Evolutionary conservation across 1,284 basidiomycete genomes (phyloP).

Genomic region (Caloboletus firmus): DNA sequence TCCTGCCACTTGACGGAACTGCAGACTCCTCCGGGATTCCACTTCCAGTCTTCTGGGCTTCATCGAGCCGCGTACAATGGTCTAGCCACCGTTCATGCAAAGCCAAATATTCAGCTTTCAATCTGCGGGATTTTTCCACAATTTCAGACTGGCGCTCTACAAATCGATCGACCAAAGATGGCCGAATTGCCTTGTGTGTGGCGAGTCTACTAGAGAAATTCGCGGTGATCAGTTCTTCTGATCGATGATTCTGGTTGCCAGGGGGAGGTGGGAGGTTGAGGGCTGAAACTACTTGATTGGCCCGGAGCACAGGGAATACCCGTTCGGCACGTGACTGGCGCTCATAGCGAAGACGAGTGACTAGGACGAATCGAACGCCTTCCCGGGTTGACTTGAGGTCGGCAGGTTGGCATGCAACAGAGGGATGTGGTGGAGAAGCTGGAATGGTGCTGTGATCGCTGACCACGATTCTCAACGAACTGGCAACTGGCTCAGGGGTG

Average conservation of each 20-base stretch:
- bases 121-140: slow-evolving; percentile 52
- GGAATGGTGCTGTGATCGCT: slow-evolving; percentile 30
- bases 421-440: slow-evolving; percentile 6
- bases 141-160: slow-evolving; percentile 50
- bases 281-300: slow-evolving; percentile 51
- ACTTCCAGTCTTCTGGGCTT: slow-evolving; percentile 30
- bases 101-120: slow-evolving; percentile 67
- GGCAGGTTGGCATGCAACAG: slow-evolving; percentile 14
- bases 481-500: slow-evolving; percentile 9
- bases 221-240: slow-evolving; percentile 47
- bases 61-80: slow-evolving; percentile 70
- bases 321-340: slow-evolving; percentile 59
- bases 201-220: slow-evolving; percentile 39
- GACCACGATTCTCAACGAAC: slow-evolving; percentile 32
- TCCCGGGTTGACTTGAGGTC: slow-evolving; percentile 52
- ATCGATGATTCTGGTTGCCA: slow-evolving; percentile 36
- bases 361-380: slow-evolving; percentile 59
- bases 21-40: slow-evolving; percentile 39
- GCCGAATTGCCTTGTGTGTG: slow-evolving; percentile 42
- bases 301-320: slow-evolving; percentile 58
- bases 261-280: slow-evolving; percentile 17
- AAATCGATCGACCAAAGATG: slow-evolving; percentile 54
- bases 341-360: slow-evolving; percentile 58
- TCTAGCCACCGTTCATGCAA: slow-evolving; percentile 71
- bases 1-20: slow-evolving; percentile 52